A percentile compares a stretch with the other conserved stretches of the same genome.
phyloP scores from a whole-genome alignment of 2,329 filamentous ascomycete genomes.

The Trichoderma sp. region DNA sequence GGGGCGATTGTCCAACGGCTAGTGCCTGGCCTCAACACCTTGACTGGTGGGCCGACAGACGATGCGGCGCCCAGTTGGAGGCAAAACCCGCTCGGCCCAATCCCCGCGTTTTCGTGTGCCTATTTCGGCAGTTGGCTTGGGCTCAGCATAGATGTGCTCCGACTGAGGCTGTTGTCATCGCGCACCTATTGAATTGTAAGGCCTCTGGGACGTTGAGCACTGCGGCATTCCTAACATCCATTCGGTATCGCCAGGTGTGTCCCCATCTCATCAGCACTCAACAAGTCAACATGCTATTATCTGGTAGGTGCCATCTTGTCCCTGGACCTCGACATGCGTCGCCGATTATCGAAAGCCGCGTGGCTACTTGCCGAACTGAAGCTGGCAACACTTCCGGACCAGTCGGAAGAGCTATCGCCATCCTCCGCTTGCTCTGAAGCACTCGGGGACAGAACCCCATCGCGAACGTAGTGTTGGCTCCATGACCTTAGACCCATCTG shows the following conservation, averaged over 20 bases:
- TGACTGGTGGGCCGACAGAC: background rate
- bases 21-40: background rate
- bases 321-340: too few relatives aligned
- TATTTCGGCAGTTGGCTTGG: slow-evolving; percentile 17
- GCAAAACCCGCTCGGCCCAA: slow-evolving; percentile 10
- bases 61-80: slow-evolving; percentile 17
- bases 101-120: slow-evolving; percentile 24
- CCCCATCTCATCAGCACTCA: too few relatives aligned
- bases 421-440: too few relatives aligned
- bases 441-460: too few relatives aligned
- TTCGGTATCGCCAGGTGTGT: too few relatives aligned
- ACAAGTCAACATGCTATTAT: too few relatives aligned
- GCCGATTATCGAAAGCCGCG: too few relatives aligned
- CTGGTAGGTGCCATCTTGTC: too few relatives aligned
- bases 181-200: background rate
- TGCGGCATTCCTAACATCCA: background rate
- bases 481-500: background rate
- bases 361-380: background rate
- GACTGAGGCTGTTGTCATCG: slow-evolving; percentile 2
- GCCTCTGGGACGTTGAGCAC: background rate
- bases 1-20: slow-evolving; percentile 5
- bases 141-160: background rate
- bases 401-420: background rate
- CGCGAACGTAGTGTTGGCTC: background rate
- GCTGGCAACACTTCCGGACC: background rate